phyloP scores from a whole-genome alignment of 345 rosid genomes.

The Melastoma malabathricum region DNA sequence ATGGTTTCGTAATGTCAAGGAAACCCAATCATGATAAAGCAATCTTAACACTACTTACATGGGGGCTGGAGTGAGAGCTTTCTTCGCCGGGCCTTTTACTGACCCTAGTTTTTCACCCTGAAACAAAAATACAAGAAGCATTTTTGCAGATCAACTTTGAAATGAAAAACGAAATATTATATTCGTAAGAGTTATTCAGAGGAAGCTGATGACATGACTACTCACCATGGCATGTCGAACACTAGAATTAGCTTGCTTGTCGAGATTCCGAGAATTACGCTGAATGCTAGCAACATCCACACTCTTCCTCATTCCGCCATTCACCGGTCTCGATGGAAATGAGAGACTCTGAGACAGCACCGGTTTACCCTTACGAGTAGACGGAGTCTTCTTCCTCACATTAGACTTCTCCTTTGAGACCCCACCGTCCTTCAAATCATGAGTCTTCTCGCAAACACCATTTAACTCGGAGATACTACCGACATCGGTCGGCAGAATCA shows the following conservation, averaged over 20 bases:
- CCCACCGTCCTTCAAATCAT: constrained; percentile 26
- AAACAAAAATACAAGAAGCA: too few species aligned
- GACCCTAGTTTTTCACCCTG: too few species aligned
- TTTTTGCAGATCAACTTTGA: not conserved
- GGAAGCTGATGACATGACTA: not conserved
- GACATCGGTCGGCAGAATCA: not conserved
- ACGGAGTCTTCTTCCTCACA: constrained; percentile 25
- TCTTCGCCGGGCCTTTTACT: too few species aligned
- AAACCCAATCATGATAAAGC: too few species aligned
- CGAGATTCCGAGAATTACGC: constrained; percentile 14
- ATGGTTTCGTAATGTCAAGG: too few species aligned
- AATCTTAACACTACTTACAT: too few species aligned
- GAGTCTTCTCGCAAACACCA: constrained; percentile 9
- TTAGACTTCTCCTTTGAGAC: constrained; percentile 35
- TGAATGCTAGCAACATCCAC: constrained; percentile 22
- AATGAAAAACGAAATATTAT: not conserved
- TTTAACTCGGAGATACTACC: constrained; percentile 28
- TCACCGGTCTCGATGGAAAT: constrained; percentile 42
- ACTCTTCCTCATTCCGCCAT: constrained; percentile 37
- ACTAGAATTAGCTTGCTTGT: constrained; percentile 8
- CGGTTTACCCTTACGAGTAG: constrained; percentile 30
- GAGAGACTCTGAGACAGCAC: constrained; percentile 60
- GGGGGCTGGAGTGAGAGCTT: too few species aligned
- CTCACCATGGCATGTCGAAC: not conserved
- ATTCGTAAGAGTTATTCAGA: not conserved